These are phyloP conservation scores for Lecanicillium sp. DNA, from an alignment of 2,329 filamentous ascomycete genomes.

Conservation along the genomic window DNA sequence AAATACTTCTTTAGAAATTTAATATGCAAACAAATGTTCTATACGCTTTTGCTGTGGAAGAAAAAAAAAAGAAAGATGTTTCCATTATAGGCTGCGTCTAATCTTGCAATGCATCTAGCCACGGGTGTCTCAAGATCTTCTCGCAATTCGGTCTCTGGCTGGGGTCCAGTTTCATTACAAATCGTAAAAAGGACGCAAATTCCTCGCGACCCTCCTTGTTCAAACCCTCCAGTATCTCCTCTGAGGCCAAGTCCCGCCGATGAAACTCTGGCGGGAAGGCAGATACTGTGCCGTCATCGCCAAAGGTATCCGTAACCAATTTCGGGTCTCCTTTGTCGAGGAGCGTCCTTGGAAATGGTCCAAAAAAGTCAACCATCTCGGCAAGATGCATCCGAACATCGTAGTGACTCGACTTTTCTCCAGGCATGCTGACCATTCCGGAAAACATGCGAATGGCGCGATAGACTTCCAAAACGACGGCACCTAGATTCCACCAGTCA, in stretches of 20 bases:
- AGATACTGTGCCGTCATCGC: conserved; percentile 10
- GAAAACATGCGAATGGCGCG: conserved; percentile 17
- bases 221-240: conserved; percentile 13
- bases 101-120: conserved; percentile 13
- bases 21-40: too few species aligned
- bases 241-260: conserved; percentile 9
- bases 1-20: too few species aligned
- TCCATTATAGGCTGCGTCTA: too few species aligned
- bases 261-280: not conserved
- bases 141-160: conserved; percentile 9
- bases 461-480: conserved; percentile 17
- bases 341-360: conserved; percentile 16
- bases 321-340: conserved; percentile 14
- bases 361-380: conserved; percentile 18
- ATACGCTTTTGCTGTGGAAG: too few species aligned
- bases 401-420: conserved; percentile 11
- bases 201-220: conserved; percentile 11
- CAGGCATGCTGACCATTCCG: not conserved
- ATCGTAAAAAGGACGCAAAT: conserved; percentile 15
- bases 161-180: conserved; percentile 18
- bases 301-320: conserved; percentile 10
- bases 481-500: conserved; percentile 22
- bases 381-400: conserved; percentile 14
- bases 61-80: too few species aligned
- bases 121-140: conserved; percentile 16